These are phyloP conservation scores for Candida lessepsii DNA, from an alignment of 805 yeast species.

Conservation along the genomic window DNA sequence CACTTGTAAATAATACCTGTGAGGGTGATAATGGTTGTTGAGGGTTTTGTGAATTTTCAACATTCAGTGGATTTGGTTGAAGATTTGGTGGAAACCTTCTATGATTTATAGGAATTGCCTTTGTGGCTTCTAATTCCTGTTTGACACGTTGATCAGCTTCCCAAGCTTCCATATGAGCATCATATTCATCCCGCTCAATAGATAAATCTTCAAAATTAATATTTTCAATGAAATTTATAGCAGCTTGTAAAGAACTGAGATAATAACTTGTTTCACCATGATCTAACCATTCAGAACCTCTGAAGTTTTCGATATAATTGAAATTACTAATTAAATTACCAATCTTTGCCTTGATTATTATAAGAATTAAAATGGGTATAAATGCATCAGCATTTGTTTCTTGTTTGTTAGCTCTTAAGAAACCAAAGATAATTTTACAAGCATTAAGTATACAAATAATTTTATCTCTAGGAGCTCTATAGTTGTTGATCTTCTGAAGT, in stretches of 20 bases:
- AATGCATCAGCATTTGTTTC: constrained; percentile 90
- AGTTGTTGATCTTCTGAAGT: constrained; percentile 72
- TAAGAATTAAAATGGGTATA: constrained; percentile 82
- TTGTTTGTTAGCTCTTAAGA: constrained; percentile 66
- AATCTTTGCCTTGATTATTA: constrained; percentile 69
- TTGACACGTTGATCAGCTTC: constrained; percentile 33
- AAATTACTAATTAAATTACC: constrained; percentile 70
- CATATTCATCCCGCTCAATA: constrained; percentile 57
- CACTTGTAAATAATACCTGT: constrained; percentile 41
- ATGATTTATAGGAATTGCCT: constrained; percentile 10
- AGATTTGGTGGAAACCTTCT: background rate
- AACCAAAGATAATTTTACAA: constrained; percentile 88
- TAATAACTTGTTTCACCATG: constrained; percentile 91
- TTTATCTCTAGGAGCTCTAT: constrained; percentile 93
- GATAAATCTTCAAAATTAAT: constrained; percentile 59
- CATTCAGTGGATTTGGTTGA: background rate
- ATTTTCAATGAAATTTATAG: constrained; percentile 72
- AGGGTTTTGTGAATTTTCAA: constrained; percentile 13
- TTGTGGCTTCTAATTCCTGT: constrained; percentile 11
- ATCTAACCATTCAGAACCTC: constrained; percentile 67
- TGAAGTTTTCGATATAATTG: constrained; percentile 79
- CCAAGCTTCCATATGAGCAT: constrained; percentile 53
- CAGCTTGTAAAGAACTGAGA: constrained; percentile 85
- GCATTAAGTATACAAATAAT: constrained; percentile 87
- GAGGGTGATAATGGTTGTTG: constrained; percentile 32